Evolutionary conservation across 768 basidiomycete genomes (phyloP).

Genomic region (Naganishia friedmannii): DNA sequence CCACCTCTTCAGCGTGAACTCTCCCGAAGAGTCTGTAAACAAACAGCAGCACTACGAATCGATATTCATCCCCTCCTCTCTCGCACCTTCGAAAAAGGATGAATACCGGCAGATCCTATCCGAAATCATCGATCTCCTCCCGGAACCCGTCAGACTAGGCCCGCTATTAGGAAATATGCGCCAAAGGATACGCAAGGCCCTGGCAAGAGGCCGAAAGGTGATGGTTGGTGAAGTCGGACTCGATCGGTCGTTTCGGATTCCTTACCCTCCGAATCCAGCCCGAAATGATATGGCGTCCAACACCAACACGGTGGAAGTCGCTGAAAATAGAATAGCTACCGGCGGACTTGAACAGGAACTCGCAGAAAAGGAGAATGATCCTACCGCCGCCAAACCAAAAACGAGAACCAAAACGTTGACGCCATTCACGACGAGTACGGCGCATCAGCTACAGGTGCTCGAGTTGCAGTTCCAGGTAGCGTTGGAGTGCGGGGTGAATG

Average conservation of each 20-base stretch:
- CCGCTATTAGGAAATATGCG: constrained; percentile 65
- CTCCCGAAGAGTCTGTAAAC: constrained; percentile 42
- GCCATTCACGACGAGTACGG: constrained; percentile 71
- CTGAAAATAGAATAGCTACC: constrained; percentile 11
- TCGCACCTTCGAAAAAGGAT: constrained; percentile 39
- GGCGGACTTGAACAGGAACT: constrained; percentile 53
- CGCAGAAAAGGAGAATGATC: constrained; percentile 73
- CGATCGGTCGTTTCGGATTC: constrained; percentile 74
- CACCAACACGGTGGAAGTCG: constrained; percentile 2
- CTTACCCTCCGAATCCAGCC: constrained; percentile 56
- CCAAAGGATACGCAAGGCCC: constrained; percentile 61
- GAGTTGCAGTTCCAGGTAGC: constrained; percentile 84
- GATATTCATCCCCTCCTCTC: constrained; percentile 60
- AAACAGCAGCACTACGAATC: constrained; percentile 73
- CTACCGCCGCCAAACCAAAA: constrained; percentile 34
- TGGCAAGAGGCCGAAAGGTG: constrained; percentile 55
- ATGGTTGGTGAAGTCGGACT: constrained; percentile 94
- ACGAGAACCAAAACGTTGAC: constrained; percentile 69
- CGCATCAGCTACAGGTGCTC: constrained; percentile 76
- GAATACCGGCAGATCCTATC: constrained; percentile 56
- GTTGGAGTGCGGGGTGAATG: constrained; percentile 68
- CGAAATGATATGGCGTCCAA: not conserved
- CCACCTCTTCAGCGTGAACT: constrained; percentile 64
- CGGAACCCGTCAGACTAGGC: constrained; percentile 66
- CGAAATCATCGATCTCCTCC: constrained; percentile 64